phyloP scores from a whole-genome alignment of 169 alveolate genomes.

The Cryptosporidium sp. region DNA sequence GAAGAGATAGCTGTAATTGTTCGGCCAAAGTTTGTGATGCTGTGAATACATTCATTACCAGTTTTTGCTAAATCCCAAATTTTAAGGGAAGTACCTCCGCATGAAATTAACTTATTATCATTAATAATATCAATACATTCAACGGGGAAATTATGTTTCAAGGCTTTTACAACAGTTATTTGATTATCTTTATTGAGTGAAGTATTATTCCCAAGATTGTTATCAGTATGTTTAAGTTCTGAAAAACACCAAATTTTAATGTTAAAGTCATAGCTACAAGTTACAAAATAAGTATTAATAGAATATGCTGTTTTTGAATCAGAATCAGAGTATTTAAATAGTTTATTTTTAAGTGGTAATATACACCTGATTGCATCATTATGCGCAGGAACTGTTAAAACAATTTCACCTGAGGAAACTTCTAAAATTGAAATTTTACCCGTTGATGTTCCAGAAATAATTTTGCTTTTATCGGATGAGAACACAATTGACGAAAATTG shows the following conservation, averaged over 20 bases:
- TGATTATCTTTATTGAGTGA: neutral
- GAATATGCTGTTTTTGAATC: neutral
- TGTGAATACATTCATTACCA: neutral
- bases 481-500: constrained; percentile 12
- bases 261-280: constrained; percentile 65
- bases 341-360: constrained; percentile 8
- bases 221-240: neutral
- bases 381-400: constrained; percentile 11
- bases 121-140: constrained; percentile 37
- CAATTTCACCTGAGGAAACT: constrained; percentile 13
- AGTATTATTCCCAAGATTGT: neutral
- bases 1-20: constrained; percentile 34
- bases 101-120: constrained; percentile 10
- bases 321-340: neutral
- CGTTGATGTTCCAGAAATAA: constrained; percentile 31
- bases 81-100: constrained; percentile 61
- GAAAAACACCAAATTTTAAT: constrained; percentile 54
- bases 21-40: constrained; percentile 28
- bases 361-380: constrained; percentile 34
- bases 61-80: constrained; percentile 28
- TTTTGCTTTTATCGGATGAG: constrained; percentile 47
- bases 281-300: constrained; percentile 14
- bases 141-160: constrained; percentile 31
- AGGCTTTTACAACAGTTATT: neutral
- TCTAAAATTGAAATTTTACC: constrained; percentile 52